phyloP scores from a whole-genome alignment of 148 eudicot species.

The Pharnaceum exiguum region DNA sequence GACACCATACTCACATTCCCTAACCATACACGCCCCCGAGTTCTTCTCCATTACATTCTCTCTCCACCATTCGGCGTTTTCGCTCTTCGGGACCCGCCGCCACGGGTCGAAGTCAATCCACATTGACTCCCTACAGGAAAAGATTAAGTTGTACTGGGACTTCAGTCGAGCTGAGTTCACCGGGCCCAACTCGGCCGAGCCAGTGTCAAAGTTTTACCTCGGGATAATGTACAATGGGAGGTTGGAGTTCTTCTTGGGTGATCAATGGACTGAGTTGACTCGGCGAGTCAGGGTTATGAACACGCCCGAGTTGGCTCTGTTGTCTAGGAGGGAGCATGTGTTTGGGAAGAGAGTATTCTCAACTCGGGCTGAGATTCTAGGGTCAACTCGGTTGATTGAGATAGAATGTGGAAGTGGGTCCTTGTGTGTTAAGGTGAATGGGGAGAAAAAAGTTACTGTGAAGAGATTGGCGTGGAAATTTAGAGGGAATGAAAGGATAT shows the following conservation, averaged over 20 bases:
- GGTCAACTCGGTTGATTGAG: conserved; percentile 38
- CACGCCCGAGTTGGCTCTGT: conserved; percentile 15
- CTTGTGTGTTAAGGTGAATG: conserved; percentile 45
- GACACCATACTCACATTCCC: conserved; percentile 38
- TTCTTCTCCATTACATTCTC: conserved; percentile 45
- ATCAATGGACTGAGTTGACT: conserved; percentile 29
- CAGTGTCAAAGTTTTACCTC: conserved; percentile 42
- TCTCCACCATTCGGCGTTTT: conserved; percentile 33
- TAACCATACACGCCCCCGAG: conserved; percentile 41
- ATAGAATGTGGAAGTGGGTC: conserved; percentile 53
- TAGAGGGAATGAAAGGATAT: conserved; percentile 51
- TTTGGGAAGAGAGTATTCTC: conserved; percentile 40
- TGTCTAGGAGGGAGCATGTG: conserved; percentile 52
- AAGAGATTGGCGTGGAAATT: conserved; percentile 60
- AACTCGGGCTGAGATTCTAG: conserved; percentile 35
- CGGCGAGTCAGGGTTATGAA: conserved; percentile 19
- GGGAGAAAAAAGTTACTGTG: conserved; percentile 32
- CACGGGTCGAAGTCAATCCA: conserved; percentile 41
- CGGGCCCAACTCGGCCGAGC: conserved; percentile 49
- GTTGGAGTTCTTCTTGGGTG: conserved; percentile 47
- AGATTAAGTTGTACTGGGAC: conserved; percentile 48
- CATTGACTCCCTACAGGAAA: conserved; percentile 1
- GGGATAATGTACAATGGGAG: conserved; percentile 26
- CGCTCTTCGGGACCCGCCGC: conserved; percentile 42
- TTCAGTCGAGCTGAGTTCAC: conserved; percentile 40